Percentiles rank a stretch among this genome's conserved stretches.
phyloP scores from a whole-genome alignment of 108 stramenopile species.

The Fragilaria crotonensis region DNA sequence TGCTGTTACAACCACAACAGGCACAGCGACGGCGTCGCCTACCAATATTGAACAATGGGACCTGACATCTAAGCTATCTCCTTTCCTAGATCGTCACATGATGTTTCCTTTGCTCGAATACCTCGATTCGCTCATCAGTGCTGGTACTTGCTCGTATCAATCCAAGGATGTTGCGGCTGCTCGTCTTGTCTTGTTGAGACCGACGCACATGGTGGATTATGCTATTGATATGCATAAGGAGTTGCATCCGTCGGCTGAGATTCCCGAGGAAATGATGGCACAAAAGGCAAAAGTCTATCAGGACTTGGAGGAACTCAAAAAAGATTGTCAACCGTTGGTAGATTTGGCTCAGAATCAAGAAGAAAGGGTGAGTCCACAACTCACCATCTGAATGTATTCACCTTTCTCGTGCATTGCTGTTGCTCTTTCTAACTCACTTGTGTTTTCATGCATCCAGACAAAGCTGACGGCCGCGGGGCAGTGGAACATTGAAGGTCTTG shows the following conservation, averaged over 20 bases:
- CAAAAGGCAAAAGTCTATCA: constrained; percentile 64
- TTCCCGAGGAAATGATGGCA: constrained; percentile 71
- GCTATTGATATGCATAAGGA: constrained; percentile 81
- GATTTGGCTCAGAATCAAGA: constrained; percentile 67
- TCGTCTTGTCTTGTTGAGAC: constrained; percentile 64
- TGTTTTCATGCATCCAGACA: constrained; percentile 28
- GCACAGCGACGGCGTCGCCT: too few species aligned
- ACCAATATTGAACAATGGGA: constrained; percentile 53
- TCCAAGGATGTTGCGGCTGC: constrained; percentile 71
- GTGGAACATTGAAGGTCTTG: constrained; percentile 68
- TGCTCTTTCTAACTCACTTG: constrained; percentile 1
- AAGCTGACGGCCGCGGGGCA: constrained; percentile 59
- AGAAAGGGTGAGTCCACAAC: constrained; percentile 48
- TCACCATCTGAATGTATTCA: constrained; percentile 1
- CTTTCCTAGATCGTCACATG: constrained; percentile 93
- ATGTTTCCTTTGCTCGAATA: constrained; percentile 93
- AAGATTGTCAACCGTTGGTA: constrained; percentile 56
- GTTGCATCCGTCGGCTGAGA: constrained; percentile 35
- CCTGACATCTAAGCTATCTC: constrained; percentile 77
- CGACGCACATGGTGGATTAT: constrained; percentile 92
- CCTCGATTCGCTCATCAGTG: constrained; percentile 61
- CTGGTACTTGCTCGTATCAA: constrained; percentile 50
- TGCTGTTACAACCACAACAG: too few species aligned
- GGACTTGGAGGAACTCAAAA: constrained; percentile 68
- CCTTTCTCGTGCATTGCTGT: constrained; percentile 2